Evolutionary conservation across 192 early-diverging fungal species (phyloP), one percentile per base, ranked within the genome.

Genomic region (Chytriomyces hyalinus): DNA sequence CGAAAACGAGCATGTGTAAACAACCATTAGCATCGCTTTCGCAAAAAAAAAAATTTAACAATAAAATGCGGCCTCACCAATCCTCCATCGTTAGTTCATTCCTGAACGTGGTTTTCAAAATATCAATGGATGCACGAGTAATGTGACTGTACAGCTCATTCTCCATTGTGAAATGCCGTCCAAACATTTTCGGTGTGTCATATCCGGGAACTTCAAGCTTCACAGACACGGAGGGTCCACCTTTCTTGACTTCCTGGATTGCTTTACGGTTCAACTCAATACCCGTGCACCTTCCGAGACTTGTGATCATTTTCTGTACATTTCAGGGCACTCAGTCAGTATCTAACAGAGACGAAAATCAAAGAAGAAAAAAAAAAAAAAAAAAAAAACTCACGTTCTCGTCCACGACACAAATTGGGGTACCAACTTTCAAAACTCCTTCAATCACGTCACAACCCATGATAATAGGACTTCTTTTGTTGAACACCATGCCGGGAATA

Each of bases 381-480:
- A 43, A 53, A 71, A 4, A 44, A 20, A 53, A 48, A 57, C 65
- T 51, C 62, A 87, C 83, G 43, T 86, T 91, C 13, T 89, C 81
- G 60, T 91, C 90, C 20, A 94, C 86, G 3, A 97, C 96, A 81
- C 94, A 97, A 22, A 99, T 78, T 6, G 98, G 98, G 0, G 98
- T 99, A 47, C 95, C 96, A 4, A 90, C 73, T 64, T 93, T 91
- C 77, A 99, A 87, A 67, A 87, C 84, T 57, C 98, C 98, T 80
- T 97, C 97, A 13, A 93, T 61, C n/a, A 98, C 93, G 83, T 99
- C 98, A 17, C 94, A 92, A 80, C 97, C 98, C 64, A 99, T 88
- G 68, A 98, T 90, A 74, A 99, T 94, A 61, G 98, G 98, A 53
- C 94, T 90, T 74, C 93, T 90, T 86, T 96, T 96, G 83, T 97